phyloP scores from a whole-genome alignment of 148 eudicot species.

The Cornus florida region DNA sequence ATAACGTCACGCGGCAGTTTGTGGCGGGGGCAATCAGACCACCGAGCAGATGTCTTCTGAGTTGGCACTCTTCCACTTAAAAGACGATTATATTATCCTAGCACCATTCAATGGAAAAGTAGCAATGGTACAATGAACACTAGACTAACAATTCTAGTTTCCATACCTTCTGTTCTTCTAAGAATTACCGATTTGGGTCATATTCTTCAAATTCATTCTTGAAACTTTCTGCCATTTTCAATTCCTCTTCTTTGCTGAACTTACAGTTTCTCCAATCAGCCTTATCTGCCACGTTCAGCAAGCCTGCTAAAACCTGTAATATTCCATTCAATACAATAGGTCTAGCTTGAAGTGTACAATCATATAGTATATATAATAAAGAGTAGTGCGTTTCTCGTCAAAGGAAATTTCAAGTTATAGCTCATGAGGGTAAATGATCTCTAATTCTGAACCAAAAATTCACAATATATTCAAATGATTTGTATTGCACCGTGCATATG shows the following conservation, averaged over 20 bases:
- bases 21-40: neutral
- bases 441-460: no score
- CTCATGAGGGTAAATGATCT: neutral
- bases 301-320: conserved; percentile 82
- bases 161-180: conserved; percentile 11
- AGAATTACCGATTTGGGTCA: conserved; percentile 40
- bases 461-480: neutral
- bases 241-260: conserved; percentile 86
- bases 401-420: neutral
- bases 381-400: neutral
- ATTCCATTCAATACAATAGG: neutral
- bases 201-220: conserved; percentile 55
- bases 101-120: neutral
- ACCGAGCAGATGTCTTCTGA: neutral
- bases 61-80: neutral
- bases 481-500: neutral
- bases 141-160: neutral
- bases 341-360: neutral
- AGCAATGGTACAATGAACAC: neutral
- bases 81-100: conserved; percentile 5
- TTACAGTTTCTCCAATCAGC: conserved; percentile 97
- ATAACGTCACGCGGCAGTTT: neutral
- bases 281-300: conserved; percentile 85
- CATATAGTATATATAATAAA: no score
- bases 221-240: conserved; percentile 61